These are phyloP conservation scores for Auriculariales sp. DNA, from an alignment of 768 basidiomycete species.

Conservation along the genomic window DNA sequence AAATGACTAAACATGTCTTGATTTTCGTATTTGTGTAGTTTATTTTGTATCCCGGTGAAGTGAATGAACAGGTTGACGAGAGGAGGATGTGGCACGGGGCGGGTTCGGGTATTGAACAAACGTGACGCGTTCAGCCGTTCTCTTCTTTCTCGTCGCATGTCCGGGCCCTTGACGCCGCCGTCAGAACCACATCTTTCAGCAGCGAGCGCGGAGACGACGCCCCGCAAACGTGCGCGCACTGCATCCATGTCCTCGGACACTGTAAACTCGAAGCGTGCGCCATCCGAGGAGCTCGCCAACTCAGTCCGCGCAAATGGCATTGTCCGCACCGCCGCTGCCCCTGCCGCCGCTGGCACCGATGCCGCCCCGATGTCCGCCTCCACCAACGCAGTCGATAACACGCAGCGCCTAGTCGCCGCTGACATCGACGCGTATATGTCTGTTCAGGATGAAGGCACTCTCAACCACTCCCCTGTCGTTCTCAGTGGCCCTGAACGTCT, in stretches of 20 bases:
- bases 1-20: too few relatives aligned
- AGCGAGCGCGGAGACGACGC: not conserved
- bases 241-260: constrained; percentile 12
- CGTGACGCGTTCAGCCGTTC: too few relatives aligned
- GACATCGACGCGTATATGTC: constrained; percentile 44
- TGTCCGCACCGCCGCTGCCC: not conserved
- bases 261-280: constrained; percentile 61
- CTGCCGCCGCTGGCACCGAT: not conserved
- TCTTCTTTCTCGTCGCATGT: too few relatives aligned
- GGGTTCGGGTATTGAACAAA: too few relatives aligned
- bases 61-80: too few relatives aligned
- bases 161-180: too few relatives aligned
- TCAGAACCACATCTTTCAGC: not conserved
- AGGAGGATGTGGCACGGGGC: too few relatives aligned
- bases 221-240: constrained; percentile 18
- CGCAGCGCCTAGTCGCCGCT: constrained; percentile 21
- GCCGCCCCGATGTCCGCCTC: not conserved
- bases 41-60: too few relatives aligned
- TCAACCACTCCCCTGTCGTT: constrained; percentile 13
- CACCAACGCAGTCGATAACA: constrained; percentile 1
- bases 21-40: too few relatives aligned
- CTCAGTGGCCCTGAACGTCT: constrained; percentile 15
- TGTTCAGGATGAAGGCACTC: constrained; percentile 18
- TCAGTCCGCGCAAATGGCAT: constrained; percentile 7
- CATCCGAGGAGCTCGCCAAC: constrained; percentile 41